phyloP scores from a whole-genome alignment of 108 stramenopile genomes.

The Schizochytrium sp. region DNA sequence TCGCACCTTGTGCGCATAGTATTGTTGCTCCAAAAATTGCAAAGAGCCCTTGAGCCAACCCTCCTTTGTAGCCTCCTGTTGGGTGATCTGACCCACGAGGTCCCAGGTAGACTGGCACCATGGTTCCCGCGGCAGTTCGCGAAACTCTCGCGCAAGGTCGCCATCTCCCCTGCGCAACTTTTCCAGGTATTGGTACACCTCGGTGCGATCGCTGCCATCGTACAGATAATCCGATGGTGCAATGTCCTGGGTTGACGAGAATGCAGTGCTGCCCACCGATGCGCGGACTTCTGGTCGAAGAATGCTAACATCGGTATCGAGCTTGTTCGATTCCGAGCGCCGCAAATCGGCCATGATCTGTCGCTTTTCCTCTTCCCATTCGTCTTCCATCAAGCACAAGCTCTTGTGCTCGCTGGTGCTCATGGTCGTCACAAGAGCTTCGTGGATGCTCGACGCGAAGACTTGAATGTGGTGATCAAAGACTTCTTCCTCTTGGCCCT shows the following conservation, averaged over 20 bases:
- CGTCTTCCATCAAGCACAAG: background rate
- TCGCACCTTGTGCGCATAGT: background rate
- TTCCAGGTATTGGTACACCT: background rate
- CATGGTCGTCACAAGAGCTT: background rate
- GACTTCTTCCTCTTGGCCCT: background rate
- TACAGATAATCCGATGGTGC: background rate
- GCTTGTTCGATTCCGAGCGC: background rate
- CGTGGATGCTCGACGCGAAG: background rate
- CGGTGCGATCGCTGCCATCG: background rate
- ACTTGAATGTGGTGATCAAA: background rate
- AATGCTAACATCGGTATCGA: background rate
- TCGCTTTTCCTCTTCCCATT: background rate
- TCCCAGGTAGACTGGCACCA: background rate
- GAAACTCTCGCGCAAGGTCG: background rate
- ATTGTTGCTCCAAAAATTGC: conserved; percentile 1
- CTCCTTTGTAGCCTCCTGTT: background rate
- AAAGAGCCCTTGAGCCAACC: background rate
- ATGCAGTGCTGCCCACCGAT: background rate
- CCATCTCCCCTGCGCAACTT: background rate
- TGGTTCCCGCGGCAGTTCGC: background rate
- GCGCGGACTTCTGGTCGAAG: background rate
- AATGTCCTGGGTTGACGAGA: background rate
- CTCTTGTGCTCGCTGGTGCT: background rate
- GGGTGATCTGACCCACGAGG: background rate
- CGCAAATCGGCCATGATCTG: background rate